phyloP scores from a whole-genome alignment of 768 basidiomycete species.

The Mycena vitilis region DNA sequence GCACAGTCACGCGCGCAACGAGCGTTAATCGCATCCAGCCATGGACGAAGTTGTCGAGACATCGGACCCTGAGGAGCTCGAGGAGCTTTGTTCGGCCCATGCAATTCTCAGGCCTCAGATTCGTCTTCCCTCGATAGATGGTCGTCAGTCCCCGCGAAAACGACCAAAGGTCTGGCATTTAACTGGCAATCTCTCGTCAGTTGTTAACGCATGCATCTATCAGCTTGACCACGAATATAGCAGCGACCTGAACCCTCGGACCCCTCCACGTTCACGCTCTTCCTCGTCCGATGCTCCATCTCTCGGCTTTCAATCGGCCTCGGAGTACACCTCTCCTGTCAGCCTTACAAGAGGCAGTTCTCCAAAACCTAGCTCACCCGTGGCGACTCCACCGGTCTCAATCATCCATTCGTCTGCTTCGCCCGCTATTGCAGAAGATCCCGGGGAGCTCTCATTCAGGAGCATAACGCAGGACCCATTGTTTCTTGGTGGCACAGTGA shows the following conservation, averaged over 20 bases:
- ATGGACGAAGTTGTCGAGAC: conserved; percentile 67
- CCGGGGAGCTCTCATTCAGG: not conserved
- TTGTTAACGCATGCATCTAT: not conserved
- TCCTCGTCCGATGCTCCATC: conserved; percentile 5
- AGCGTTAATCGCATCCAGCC: not conserved
- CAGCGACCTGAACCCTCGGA: conserved; percentile 9
- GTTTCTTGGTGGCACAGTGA: conserved; percentile 48
- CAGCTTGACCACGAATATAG: conserved; percentile 29
- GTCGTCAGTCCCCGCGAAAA: conserved; percentile 23
- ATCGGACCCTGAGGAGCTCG: conserved; percentile 72
- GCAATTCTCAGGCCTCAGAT: conserved; percentile 9
- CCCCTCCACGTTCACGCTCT: conserved; percentile 6
- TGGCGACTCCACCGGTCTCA: conserved; percentile 22
- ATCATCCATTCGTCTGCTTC: conserved; percentile 8
- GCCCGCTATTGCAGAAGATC: not conserved
- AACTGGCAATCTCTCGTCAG: not conserved
- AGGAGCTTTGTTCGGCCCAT: conserved; percentile 47
- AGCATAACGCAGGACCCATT: conserved; percentile 8
- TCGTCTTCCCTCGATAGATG: conserved; percentile 10
- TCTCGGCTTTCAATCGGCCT: conserved; percentile 7
- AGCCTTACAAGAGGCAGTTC: conserved; percentile 17
- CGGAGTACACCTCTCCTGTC: conserved; percentile 17
- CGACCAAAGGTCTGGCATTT: conserved; percentile 24
- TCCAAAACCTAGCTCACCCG: conserved; percentile 17
- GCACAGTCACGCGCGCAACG: not conserved